Percentiles rank a stretch among this genome's conserved stretches.
These are phyloP conservation scores for Elsinoe fawcettii DNA, from an alignment of 2,329 filamentous ascomycete genomes.

Conservation along the genomic window DNA sequence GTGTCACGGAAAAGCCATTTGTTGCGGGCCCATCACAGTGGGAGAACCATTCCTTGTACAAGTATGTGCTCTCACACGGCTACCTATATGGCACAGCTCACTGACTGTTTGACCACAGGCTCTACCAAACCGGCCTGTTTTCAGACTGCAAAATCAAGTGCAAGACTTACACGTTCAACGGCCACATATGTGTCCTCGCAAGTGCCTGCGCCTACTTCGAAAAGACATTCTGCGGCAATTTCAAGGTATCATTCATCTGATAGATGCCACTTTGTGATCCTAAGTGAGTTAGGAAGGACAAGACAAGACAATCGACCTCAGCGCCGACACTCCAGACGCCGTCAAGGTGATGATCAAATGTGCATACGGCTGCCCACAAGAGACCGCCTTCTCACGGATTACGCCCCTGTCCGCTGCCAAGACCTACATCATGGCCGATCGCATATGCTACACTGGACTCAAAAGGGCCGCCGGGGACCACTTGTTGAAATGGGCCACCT, in stretches of 20 bases:
- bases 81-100: neutral
- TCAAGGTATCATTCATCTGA: neutral
- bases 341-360: neutral
- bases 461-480: neutral
- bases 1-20: neutral
- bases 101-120: neutral
- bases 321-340: neutral
- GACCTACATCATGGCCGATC: neutral
- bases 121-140: neutral
- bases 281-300: neutral
- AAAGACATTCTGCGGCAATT: slow-evolving; percentile 6
- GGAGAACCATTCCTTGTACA: neutral
- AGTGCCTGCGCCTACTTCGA: slow-evolving; percentile 1
- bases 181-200: neutral
- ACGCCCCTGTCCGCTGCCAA: neutral
- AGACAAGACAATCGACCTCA: neutral
- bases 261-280: too few relatives aligned
- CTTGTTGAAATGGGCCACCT: neutral
- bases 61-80: neutral
- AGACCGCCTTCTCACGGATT: neutral
- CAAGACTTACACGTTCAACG: neutral
- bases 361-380: neutral
- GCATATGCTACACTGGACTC: neutral
- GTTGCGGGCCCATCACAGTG: neutral
- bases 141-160: slow-evolving; percentile 9